Evolutionary conservation across 2,329 filamentous ascomycete species (phyloP).

Genomic region (Pseudophaeomoniella oleicola): DNA sequence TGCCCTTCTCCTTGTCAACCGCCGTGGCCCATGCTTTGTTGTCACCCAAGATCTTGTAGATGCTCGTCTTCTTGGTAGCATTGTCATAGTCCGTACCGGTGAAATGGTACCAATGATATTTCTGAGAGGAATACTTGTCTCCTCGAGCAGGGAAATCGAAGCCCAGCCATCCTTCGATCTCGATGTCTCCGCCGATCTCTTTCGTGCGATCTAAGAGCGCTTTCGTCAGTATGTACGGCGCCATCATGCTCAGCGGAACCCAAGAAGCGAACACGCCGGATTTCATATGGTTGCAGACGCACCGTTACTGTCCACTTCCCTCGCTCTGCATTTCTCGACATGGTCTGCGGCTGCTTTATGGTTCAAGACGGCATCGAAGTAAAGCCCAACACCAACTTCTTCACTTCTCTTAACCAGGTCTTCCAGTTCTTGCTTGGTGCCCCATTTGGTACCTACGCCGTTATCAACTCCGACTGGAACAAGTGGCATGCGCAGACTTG

Average conservation of each 20-base stretch:
- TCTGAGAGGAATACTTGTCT: constrained; percentile 39
- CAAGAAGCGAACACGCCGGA: not conserved
- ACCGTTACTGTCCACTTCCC: constrained; percentile 41
- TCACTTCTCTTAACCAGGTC: constrained; percentile 8
- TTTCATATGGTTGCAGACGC: not conserved
- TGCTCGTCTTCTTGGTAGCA: constrained; percentile 35
- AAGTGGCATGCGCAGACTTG: too few relatives aligned
- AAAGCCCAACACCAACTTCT: constrained; percentile 24
- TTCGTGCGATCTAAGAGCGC: constrained; percentile 32
- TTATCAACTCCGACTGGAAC: too few relatives aligned
- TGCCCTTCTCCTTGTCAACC: constrained; percentile 45
- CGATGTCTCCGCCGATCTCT: constrained; percentile 34
- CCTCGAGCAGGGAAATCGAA: constrained; percentile 46
- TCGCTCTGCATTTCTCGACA: constrained; percentile 42
- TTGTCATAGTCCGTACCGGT: constrained; percentile 47
- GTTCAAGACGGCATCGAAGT: constrained; percentile 52
- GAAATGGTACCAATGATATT: constrained; percentile 49
- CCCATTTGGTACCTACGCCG: constrained; percentile 45
- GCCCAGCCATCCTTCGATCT: constrained; percentile 49
- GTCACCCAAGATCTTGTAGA: constrained; percentile 45
- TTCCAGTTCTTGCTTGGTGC: constrained; percentile 36
- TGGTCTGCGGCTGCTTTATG: constrained; percentile 50
- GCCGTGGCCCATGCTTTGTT: constrained; percentile 44
- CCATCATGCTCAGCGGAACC: not conserved
- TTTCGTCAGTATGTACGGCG: constrained; percentile 1